Percentiles rank a stretch among this genome's conserved stretches.
Evolutionary conservation across 2,329 filamentous ascomycete species (phyloP).

Genomic region (Colletotrichum cordylinicola): DNA sequence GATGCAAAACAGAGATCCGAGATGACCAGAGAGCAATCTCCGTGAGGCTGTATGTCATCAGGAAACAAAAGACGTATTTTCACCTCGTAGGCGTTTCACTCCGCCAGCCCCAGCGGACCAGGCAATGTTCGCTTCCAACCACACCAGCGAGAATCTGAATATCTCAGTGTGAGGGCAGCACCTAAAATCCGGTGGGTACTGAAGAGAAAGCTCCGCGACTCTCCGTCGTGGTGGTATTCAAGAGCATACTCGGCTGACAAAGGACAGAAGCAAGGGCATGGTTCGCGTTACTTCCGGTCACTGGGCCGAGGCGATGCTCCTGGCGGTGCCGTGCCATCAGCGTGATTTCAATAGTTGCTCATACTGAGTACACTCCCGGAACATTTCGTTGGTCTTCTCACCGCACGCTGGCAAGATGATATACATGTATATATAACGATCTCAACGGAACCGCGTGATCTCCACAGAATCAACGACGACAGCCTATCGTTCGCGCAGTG

Average conservation of each 20-base stretch:
- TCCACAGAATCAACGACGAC: neutral
- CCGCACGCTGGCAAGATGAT: neutral
- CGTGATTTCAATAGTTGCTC: neutral
- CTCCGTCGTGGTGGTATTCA: neutral
- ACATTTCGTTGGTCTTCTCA: neutral
- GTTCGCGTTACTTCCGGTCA: neutral
- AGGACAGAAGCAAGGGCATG: neutral
- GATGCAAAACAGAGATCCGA: too few species aligned
- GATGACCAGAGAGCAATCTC: too few species aligned
- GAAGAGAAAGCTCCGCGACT: fast-evolving
- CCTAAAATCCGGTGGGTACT: neutral
- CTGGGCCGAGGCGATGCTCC: neutral
- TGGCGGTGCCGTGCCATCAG: too few species aligned
- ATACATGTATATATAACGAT: neutral
- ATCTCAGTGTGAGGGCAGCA: neutral
- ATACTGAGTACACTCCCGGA: neutral
- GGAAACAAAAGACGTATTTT: neutral
- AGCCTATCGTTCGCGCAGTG: neutral
- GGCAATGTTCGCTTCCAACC: neutral
- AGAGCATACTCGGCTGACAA: neutral
- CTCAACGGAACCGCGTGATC: neutral
- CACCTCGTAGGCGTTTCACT: fast-evolving
- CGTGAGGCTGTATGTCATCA: neutral
- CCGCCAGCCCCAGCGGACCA: neutral
- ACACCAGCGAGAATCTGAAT: neutral